Conservation (phyloP, 2,329 filamentous ascomycete genomes). For the Colletotrichum sp. region DNA sequence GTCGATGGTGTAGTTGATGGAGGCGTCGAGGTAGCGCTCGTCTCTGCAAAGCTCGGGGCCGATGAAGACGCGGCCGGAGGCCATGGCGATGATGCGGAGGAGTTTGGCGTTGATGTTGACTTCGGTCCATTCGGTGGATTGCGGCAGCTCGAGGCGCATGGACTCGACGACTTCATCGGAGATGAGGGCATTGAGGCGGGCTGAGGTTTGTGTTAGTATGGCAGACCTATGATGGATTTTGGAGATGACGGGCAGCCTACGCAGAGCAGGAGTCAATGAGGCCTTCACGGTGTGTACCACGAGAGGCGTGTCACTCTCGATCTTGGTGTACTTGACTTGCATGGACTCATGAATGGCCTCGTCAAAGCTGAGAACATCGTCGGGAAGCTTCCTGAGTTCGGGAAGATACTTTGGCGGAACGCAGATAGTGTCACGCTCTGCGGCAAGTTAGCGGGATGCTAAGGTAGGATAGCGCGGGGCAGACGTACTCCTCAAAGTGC, state of each 20-base stretch:
- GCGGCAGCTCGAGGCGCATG: conserved; percentile 37
- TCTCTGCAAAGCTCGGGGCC: conserved; percentile 50
- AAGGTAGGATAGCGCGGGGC: background rate
- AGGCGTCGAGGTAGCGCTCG: conserved; percentile 48
- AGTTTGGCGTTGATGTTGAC: conserved; percentile 45
- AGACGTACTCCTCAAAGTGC: conserved; percentile 26
- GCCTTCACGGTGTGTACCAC: conserved; percentile 35
- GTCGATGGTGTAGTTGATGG: conserved; percentile 46
- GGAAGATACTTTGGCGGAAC: conserved; percentile 33
- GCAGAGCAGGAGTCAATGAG: conserved; percentile 36
- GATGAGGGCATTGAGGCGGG: conserved; percentile 38
- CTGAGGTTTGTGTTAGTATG: conserved; percentile 2
- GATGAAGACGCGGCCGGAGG: conserved; percentile 52
- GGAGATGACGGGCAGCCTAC: conserved; percentile 16
- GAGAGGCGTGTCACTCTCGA: conserved; percentile 26
- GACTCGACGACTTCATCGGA: conserved; percentile 38
- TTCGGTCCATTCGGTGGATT: conserved; percentile 42
- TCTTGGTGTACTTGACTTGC: conserved; percentile 36
- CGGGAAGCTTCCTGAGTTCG: conserved; percentile 35
- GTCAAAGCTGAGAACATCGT: conserved; percentile 33
- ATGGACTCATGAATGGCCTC: conserved; percentile 31
- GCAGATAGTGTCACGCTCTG: conserved; percentile 29
- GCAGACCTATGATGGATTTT: accelerated
- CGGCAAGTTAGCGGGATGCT: background rate
- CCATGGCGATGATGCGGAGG: conserved; percentile 50